Conservation (phyloP, 345 rosid species). For the Jatropha curcas region DNA sequence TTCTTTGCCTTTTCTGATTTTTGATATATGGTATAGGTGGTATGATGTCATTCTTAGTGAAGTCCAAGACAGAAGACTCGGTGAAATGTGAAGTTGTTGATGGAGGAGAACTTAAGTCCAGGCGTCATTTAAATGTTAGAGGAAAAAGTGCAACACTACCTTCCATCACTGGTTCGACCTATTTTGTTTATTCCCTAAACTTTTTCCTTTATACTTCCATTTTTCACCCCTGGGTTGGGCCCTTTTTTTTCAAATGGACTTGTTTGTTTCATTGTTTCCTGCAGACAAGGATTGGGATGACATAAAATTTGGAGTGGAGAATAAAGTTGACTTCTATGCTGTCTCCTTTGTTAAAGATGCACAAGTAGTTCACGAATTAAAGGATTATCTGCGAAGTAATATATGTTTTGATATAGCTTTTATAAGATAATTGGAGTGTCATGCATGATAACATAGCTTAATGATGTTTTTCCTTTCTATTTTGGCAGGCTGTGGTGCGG, state of each 20-base stretch:
- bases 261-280: conserved; percentile 20
- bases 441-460: background rate
- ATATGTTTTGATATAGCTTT: background rate
- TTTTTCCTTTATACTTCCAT: conserved; percentile 5
- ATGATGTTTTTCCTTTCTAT: conserved; percentile 9
- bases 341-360: conserved; percentile 99
- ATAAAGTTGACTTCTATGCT: conserved; percentile 92
- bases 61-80: conserved; percentile 91
- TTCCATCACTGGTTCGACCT: conserved; percentile 79
- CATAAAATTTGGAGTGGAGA: conserved; percentile 96
- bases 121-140: conserved; percentile 94
- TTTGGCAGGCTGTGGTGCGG: conserved; percentile 69
- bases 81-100: conserved; percentile 94
- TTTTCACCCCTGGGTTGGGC: background rate
- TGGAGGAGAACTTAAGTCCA: conserved; percentile 98
- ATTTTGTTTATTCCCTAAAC: background rate
- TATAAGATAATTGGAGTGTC: conserved; percentile 4
- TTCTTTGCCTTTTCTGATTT: conserved; percentile 14
- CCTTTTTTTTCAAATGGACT: conserved; percentile 3
- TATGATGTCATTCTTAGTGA: conserved; percentile 93
- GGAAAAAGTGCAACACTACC: conserved; percentile 98
- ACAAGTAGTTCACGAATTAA: conserved; percentile 95
- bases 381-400: conserved; percentile 79
- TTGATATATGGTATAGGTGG: conserved; percentile 61
- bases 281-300: conserved; percentile 99